Evolutionary conservation across 805 yeast species (phyloP).

Genomic region (Candida ulmi): DNA sequence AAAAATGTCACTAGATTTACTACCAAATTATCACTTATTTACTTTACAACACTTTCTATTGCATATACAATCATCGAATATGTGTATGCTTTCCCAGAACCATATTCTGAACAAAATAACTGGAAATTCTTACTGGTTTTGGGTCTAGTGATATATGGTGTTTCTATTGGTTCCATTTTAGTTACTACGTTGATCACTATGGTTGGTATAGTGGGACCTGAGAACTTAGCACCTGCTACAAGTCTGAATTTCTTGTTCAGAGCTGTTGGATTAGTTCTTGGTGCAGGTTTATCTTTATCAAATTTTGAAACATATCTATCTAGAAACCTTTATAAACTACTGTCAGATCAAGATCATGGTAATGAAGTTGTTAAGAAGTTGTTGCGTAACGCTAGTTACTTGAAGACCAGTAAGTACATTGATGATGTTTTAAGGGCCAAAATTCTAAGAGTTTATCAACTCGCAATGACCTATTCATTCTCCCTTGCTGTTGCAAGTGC

Average conservation of each 20-base stretch:
- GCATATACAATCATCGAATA: not conserved
- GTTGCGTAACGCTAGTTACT: not conserved
- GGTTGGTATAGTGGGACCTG: conserved; percentile 32
- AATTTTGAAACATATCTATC: conserved; percentile 18
- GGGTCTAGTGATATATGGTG: conserved; percentile 26
- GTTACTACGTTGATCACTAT: conserved; percentile 32
- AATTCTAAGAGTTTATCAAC: too few relatives aligned
- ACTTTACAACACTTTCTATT: conserved; percentile 2
- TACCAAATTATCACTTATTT: not conserved
- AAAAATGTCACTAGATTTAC: not conserved
- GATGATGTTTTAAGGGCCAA: too few relatives aligned
- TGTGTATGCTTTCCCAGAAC: too few relatives aligned
- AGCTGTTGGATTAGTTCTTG: conserved; percentile 34
- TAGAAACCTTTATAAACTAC: conserved; percentile 7
- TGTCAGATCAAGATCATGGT: conserved; percentile 1
- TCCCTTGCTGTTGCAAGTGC: too few relatives aligned
- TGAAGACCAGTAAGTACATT: too few relatives aligned
- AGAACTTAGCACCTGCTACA: conserved; percentile 35
- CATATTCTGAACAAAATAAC: conserved; percentile 1
- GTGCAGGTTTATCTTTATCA: conserved; percentile 31
- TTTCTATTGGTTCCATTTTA: conserved; percentile 31
- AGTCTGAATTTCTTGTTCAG: conserved; percentile 38
- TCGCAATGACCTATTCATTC: too few relatives aligned
- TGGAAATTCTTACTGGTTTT: conserved; percentile 16
- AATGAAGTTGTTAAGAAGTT: not conserved